A percentile compares a stretch with the other conserved stretches of the same genome.
Evolutionary conservation across 139 green algal species (phyloP).

Genomic region (Chlamydomonas eustigma): DNA sequence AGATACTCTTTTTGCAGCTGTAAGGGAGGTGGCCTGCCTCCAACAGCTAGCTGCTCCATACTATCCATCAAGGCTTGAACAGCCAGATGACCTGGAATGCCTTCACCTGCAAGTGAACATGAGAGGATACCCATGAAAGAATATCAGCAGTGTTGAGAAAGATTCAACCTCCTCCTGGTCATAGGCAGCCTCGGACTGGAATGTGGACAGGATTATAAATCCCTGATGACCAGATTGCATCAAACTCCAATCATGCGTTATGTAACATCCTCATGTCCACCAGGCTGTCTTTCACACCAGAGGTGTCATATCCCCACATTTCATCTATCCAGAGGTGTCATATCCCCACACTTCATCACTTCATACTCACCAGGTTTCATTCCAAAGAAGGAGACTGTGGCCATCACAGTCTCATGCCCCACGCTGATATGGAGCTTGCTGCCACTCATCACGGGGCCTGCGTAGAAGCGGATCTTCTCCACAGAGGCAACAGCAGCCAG

Average conservation of each 20-base stretch:
- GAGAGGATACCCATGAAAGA: background rate
- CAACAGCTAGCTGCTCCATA: background rate
- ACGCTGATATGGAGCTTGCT: constrained; percentile 78
- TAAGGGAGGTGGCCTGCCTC: background rate
- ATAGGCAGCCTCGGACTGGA: too few species aligned
- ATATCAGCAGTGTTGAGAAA: background rate
- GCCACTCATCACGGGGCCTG: constrained; percentile 39
- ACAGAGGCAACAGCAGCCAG: constrained; percentile 64
- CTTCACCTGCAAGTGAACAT: background rate
- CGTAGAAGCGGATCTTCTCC: constrained; percentile 48
- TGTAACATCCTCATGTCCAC: too few species aligned
- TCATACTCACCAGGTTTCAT: constrained; percentile 26
- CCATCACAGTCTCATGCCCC: constrained; percentile 83
- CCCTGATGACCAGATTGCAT: too few species aligned
- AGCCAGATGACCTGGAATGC: background rate
- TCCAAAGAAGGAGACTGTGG: constrained; percentile 72
- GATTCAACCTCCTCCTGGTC: too few species aligned
- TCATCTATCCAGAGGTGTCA: too few species aligned
- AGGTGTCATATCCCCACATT: too few species aligned
- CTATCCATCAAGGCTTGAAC: background rate
- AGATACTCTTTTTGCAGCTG: background rate
- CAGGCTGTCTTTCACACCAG: too few species aligned
- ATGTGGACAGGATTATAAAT: too few species aligned
- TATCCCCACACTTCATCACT: too few species aligned
- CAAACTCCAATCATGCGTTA: too few species aligned